Evolutionary conservation across 2,329 filamentous ascomycete species (phyloP), one percentile per base, ranked within the genome.

Genomic region (Nigrospora oryzae): DNA sequence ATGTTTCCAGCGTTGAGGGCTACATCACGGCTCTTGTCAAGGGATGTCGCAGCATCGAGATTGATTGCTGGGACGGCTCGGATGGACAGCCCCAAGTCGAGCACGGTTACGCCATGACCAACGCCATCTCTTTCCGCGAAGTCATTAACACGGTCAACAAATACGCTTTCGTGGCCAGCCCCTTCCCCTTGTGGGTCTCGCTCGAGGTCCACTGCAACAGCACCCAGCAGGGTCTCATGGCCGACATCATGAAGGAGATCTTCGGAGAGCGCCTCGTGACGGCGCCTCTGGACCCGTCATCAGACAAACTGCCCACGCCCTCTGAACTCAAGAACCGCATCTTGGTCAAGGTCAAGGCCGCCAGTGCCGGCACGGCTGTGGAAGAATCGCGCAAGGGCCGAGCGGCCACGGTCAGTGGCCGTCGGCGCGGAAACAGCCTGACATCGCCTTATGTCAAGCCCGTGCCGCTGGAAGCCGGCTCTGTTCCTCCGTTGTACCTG

Each of bases 51-150:
- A 97, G 93, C 63, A 84, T 98, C 38, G 93, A 98, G 66, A 89
- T 98, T 43, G 93, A 98, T 65, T 97, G 91, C 65, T 98, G 93
- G 93, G 89, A 98, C 64, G 93, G 93, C 14, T 77, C 79, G 43
- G 85, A 95, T 59, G 89, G 88, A 35, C 80, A 88, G 56, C 93
- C 93, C 1, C 81, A 89, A 43, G 93, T 98, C 31, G 89, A 88
- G 49, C 93, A 98, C 56, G 93, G 93, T 19, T 83, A 84, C 47
- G 95, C 90, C 0, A 75, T 94, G 64, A 97, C 93, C 0, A 91
- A 82, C 12, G 84, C 86, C 47, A 89, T 97, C 45, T 81, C 86
- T 34, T 98, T 98, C 66, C 77, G 82, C 38, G 91, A 97, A 63
- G 91, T 91, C 51, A 89, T 98, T 67, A 85, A 83, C 23, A 89